Percentiles rank a stretch among this genome's conserved stretches.
Conservation (phyloP, 2,329 filamentous ascomycete genomes). For the Cladophialophora chaetospira region DNA sequence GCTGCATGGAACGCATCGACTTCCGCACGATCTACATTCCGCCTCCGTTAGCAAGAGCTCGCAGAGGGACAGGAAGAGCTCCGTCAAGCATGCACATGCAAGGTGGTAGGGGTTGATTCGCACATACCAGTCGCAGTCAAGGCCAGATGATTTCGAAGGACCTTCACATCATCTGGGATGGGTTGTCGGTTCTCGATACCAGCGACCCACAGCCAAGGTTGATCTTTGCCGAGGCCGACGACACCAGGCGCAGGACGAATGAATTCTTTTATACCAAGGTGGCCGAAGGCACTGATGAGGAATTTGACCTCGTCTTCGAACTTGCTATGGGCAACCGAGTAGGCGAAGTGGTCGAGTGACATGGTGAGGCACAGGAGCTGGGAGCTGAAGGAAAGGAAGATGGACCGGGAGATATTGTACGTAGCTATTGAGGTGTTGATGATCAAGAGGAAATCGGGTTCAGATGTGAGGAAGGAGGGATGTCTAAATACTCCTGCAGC, state of each 20-base stretch:
- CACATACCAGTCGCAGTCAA: slow-evolving; percentile 22
- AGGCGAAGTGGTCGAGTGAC: slow-evolving; percentile 38
- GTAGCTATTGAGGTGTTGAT: neutral
- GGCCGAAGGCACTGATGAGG: slow-evolving; percentile 36
- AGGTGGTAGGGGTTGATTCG: too few species aligned
- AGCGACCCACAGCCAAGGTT: slow-evolving; percentile 38
- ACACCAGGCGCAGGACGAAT: slow-evolving; percentile 34
- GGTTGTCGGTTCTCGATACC: slow-evolving; percentile 17
- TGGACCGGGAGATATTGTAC: neutral
- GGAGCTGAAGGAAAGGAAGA: neutral
- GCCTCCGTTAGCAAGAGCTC: neutral
- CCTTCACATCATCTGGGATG: slow-evolving; percentile 16
- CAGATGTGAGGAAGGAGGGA: neutral
- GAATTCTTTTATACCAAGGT: slow-evolving; percentile 37
- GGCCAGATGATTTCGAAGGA: slow-evolving; percentile 17
- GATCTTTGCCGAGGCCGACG: slow-evolving; percentile 35
- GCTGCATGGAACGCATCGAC: slow-evolving; percentile 53
- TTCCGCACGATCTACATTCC: slow-evolving; percentile 28
- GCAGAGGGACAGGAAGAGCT: too few species aligned
- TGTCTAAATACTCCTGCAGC: neutral
- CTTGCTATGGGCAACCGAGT: slow-evolving; percentile 34
- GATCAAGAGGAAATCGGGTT: neutral
- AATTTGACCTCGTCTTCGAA: slow-evolving; percentile 37
- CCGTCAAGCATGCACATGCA: too few species aligned
- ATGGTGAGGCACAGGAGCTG: slow-evolving; percentile 40